Evolutionary conservation across 345 rosid genomes (phyloP), one percentile per base, ranked within the genome.

Genomic region (Boechera stricta): DNA sequence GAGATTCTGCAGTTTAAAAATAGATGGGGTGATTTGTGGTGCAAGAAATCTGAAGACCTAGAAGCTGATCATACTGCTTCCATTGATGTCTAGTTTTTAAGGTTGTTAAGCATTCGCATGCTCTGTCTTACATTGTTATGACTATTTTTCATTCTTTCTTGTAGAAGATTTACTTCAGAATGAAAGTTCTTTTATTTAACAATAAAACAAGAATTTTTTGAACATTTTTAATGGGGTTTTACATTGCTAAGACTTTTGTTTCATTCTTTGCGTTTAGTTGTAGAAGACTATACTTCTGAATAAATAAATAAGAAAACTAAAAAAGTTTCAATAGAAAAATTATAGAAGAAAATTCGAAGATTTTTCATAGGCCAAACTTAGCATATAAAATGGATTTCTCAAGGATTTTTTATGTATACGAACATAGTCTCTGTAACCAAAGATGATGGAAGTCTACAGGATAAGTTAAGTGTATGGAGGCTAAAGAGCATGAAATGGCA

Each of bases 11-110:
- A 72, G 15, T 72, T 72, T 26, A 28, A 38, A 1, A n/a, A n/a
- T 39, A 72, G 76, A 51, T 72, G 69, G 52, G 53, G 42, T 72
- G 1, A 29, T 38, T 72, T 72, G 6, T 62, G 4, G 42, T 38
- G 26, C 60, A 61, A 49, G 69, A 57, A 48, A 61, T 0, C 33
- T n/a, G 1, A 38, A 38, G 60, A 62, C 69, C 29, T 36, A n/a
- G 52, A 62, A 72, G 41, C 41, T 9, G 10, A 38, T 38, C 41
- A 35, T 6, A 35, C 38, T 35, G 38, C 2, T 35, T 35, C 38
- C 6, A 35, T 2, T 35, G 2, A 35, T 35, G 38, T 35, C 2
- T 35, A 35, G 38, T 35, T 31, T 31, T 35, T 33, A 24, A 33
- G 60, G 61, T 24, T 38, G 10, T 38, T 3, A 38, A 38, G 42